Conservation (phyloP, 2,329 filamentous ascomycete genomes). For the Pseudofabraea citricarpa region DNA sequence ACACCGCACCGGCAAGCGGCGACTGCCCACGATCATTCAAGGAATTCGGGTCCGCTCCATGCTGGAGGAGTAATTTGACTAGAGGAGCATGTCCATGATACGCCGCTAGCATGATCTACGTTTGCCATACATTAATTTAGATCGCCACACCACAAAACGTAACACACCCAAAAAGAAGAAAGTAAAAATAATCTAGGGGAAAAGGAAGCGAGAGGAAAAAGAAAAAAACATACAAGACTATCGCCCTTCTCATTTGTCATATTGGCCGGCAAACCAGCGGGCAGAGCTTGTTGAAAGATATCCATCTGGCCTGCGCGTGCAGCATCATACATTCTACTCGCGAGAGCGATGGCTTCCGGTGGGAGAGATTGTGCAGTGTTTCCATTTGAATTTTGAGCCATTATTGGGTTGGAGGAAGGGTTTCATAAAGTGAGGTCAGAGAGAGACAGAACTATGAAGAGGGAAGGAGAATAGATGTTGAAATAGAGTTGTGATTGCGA, state of each 20-base stretch:
- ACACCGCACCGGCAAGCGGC: conserved; percentile 66
- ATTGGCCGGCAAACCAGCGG: conserved; percentile 62
- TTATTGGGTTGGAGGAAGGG: too few species aligned
- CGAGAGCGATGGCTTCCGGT: conserved; percentile 61
- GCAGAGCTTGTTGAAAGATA: conserved; percentile 58
- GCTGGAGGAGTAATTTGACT: conserved; percentile 53
- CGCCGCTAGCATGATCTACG: conserved; percentile 66
- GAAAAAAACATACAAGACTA: conserved; percentile 46
- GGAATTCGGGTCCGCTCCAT: conserved; percentile 62
- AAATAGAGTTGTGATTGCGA: too few species aligned
- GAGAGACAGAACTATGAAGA: too few species aligned
- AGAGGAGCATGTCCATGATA: conserved; percentile 63
- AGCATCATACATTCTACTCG: conserved; percentile 61
- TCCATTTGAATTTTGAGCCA: not conserved
- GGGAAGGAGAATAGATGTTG: too few species aligned
- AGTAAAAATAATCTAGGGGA: not conserved
- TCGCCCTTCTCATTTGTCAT: conserved; percentile 71
- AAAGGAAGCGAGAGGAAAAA: conserved; percentile 4
- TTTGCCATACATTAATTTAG: too few species aligned
- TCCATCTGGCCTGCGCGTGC: conserved; percentile 55
- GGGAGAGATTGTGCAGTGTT: conserved; percentile 36
- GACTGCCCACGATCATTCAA: conserved; percentile 66
- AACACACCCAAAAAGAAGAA: too few species aligned
- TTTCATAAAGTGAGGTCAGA: too few species aligned
- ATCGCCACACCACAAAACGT: too few species aligned